These are phyloP conservation scores for Kwoniella sp. DNA, from an alignment of 768 basidiomycete species.

Conservation along the genomic window DNA sequence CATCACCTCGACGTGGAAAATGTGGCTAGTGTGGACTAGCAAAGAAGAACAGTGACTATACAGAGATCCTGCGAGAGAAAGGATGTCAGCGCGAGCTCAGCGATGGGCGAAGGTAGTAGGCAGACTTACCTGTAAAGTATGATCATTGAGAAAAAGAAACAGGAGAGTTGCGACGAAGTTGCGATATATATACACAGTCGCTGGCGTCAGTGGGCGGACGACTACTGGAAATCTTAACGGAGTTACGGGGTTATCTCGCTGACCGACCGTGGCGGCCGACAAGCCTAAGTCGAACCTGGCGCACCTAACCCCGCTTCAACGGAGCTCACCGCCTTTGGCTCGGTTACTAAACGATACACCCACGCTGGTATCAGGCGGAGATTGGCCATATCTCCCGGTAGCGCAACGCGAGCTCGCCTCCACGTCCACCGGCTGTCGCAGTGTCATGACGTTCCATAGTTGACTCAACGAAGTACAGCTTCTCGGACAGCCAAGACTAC, in stretches of 20 bases:
- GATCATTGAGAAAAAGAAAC: conserved; percentile 15
- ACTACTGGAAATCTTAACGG: conserved; percentile 6
- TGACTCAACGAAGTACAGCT: too few relatives aligned
- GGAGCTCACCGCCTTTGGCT: too few relatives aligned
- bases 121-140: conserved; percentile 21
- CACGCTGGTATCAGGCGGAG: too few relatives aligned
- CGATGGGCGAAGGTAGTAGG: too few relatives aligned
- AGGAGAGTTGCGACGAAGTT: neutral
- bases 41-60: conserved; percentile 47
- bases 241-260: conserved; percentile 7
- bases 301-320: neutral
- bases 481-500: too few relatives aligned
- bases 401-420: too few relatives aligned
- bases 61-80: conserved; percentile 40
- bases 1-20: conserved; percentile 49
- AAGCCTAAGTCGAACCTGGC: neutral
- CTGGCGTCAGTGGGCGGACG: neutral
- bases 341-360: too few relatives aligned
- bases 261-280: conserved; percentile 5
- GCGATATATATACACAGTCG: conserved; percentile 5
- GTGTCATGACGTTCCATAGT: too few relatives aligned
- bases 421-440: too few relatives aligned
- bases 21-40: conserved; percentile 49
- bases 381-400: too few relatives aligned
- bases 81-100: conserved; percentile 8